Evolutionary conservation across 1,284 basidiomycete genomes (phyloP), one percentile per base, ranked within the genome.

Genomic region (Leccinum subfulvum): DNA sequence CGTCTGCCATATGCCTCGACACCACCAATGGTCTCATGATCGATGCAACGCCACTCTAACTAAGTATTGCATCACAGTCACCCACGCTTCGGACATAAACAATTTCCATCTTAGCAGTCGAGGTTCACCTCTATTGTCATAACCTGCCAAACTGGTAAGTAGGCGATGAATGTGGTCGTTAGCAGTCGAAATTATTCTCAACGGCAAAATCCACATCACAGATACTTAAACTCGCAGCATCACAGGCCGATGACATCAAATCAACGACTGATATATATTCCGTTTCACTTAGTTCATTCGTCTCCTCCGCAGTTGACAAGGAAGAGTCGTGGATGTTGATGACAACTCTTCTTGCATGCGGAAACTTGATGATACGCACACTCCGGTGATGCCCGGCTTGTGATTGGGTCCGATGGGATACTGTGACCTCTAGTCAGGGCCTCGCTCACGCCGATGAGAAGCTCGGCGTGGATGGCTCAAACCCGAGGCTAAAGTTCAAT

Each of bases 1-100:
- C 62, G 58, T 70, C 57, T 37, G 75, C 83, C 60, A 77, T 82
- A 4, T 86, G 84, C 70, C 84, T 84, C 3, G 74, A 83, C 60
- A 80, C 81, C 8, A 4, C 26, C n/a, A 49, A 76, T 21, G 76
- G 74, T 16, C 78, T 86, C 59, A 35, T 77, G 39, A 78, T 74
- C 60, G 75, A 76, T 41, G 78, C 4, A 85, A 74, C 71, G 73
- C 71, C 23, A 84, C 79, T 39, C 81, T 85, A 67, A 75, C 76
- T 9, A 65, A 68, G 1, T 80, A 79, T 53, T 79, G 72, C 61
- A 6, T 35, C 35, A 35, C 13, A 2, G 5, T 35, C 61, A 0
- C 21, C 75, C 44, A 73, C 69, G 1, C 78, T 72, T 44, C 59
- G 64, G 57, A n/a, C 49, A 68, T 10, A 16, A 13, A 65, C 63